These are phyloP conservation scores for Geosiphon pyriformis DNA, from an alignment of 192 early-diverging fungal genomes.

Conservation along the genomic window DNA sequence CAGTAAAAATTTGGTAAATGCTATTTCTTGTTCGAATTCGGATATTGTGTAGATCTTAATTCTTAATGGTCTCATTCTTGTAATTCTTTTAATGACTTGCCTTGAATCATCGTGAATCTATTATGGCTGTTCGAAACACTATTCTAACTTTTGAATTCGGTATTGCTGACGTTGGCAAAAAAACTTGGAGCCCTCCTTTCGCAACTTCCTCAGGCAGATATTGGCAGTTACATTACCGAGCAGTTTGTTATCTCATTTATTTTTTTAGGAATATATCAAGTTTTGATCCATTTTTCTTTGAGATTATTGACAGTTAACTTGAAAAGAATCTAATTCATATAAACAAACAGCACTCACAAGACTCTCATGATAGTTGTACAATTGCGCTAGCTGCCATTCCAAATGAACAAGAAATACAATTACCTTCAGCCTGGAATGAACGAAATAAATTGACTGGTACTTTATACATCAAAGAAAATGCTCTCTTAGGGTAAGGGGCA, in stretches of 20 bases:
- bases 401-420: background rate
- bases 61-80: too few species aligned
- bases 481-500: background rate
- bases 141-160: background rate
- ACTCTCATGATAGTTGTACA: background rate
- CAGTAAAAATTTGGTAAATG: too few species aligned
- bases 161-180: background rate
- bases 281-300: too few species aligned
- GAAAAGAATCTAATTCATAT: background rate
- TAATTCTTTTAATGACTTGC: too few species aligned
- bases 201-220: background rate
- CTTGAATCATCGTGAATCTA: too few species aligned
- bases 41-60: too few species aligned
- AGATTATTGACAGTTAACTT: background rate
- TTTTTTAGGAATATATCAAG: too few species aligned
- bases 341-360: background rate
- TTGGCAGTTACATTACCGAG: background rate
- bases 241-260: background rate
- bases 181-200: slow-evolving; percentile 1
- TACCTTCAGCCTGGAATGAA: background rate
- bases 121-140: background rate
- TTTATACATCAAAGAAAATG: background rate
- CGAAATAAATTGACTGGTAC: background rate
- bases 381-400: background rate
- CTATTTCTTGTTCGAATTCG: too few species aligned